Conservation (phyloP, 2,329 filamentous ascomycete genomes). For the Cytospora schulzeri region DNA sequence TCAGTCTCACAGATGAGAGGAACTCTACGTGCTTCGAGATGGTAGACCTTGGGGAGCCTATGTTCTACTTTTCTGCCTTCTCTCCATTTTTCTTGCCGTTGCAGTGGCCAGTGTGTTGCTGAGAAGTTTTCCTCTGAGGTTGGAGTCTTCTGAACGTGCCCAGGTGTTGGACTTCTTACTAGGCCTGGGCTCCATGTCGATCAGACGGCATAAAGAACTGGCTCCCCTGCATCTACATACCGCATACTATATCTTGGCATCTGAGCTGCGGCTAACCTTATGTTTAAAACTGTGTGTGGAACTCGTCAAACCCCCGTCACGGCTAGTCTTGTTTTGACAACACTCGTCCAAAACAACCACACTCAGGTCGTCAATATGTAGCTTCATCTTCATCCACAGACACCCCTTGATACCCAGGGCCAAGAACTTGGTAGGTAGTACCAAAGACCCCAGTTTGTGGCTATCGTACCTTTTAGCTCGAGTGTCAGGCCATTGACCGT, state of each 20-base stretch:
- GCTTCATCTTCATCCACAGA: background rate
- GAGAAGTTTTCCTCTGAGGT: background rate
- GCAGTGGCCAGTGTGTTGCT: background rate
- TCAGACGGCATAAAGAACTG: background rate
- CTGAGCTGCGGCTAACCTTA: background rate
- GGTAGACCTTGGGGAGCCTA: background rate
- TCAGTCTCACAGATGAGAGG: background rate
- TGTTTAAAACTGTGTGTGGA: background rate
- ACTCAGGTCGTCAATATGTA: background rate
- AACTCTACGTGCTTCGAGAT: background rate
- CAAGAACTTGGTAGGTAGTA: too few species aligned
- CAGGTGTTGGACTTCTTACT: background rate
- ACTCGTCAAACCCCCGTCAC: background rate
- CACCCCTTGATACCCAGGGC: background rate
- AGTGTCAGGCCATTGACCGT: conserved; percentile 16
- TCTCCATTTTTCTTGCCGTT: too few species aligned
- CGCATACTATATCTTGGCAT: background rate
- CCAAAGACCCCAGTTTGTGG: too few species aligned
- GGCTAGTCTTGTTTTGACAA: background rate
- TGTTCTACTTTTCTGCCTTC: background rate
- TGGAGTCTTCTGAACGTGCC: background rate
- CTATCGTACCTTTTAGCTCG: conserved; percentile 3
- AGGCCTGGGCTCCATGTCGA: background rate
- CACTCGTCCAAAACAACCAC: background rate
- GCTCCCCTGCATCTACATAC: background rate